phyloP scores from a whole-genome alignment of 106 monocot genomes.

The Platanthera zijinensis region DNA sequence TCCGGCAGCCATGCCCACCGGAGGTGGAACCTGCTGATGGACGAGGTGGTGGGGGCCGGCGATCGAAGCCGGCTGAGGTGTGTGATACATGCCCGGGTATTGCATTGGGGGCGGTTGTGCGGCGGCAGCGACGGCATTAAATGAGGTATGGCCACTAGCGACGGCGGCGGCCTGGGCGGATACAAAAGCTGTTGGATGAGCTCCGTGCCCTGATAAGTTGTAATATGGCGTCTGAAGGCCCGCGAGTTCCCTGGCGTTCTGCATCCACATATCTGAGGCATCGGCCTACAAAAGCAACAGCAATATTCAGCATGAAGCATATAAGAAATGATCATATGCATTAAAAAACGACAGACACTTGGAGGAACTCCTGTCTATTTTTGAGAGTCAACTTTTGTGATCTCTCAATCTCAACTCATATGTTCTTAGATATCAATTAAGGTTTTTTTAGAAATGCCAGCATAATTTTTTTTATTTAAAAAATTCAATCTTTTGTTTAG shows the following conservation, averaged over 20 bases:
- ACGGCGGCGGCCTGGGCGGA: conserved; percentile 24
- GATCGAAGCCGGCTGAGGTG: conserved; percentile 39
- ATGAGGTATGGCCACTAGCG: conserved; percentile 51
- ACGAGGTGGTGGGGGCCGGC: conserved; percentile 44
- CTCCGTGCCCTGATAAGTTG: conserved; percentile 40
- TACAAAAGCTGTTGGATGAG: conserved; percentile 38
- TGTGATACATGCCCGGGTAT: conserved; percentile 63
- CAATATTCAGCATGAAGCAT: not conserved
- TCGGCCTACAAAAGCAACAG: conserved; percentile 32
- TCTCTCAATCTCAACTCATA: not conserved
- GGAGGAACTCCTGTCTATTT: not conserved
- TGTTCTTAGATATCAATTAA: not conserved
- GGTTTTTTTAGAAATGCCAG: not conserved
- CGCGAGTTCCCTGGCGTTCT: conserved; percentile 52
- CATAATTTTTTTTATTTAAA: not conserved
- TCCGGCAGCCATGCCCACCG: conserved; percentile 47
- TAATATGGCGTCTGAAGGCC: conserved; percentile 50
- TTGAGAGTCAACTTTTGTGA: not conserved
- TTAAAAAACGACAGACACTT: not conserved
- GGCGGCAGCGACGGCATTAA: conserved; percentile 35
- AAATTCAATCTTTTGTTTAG: not conserved
- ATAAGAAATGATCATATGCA: conserved; percentile 3
- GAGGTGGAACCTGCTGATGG: conserved; percentile 39
- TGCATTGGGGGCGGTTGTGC: conserved; percentile 49
- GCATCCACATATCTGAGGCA: conserved; percentile 74